Conservation (phyloP, 2,329 filamentous ascomycete species). For the Aspergillus sp. region DNA sequence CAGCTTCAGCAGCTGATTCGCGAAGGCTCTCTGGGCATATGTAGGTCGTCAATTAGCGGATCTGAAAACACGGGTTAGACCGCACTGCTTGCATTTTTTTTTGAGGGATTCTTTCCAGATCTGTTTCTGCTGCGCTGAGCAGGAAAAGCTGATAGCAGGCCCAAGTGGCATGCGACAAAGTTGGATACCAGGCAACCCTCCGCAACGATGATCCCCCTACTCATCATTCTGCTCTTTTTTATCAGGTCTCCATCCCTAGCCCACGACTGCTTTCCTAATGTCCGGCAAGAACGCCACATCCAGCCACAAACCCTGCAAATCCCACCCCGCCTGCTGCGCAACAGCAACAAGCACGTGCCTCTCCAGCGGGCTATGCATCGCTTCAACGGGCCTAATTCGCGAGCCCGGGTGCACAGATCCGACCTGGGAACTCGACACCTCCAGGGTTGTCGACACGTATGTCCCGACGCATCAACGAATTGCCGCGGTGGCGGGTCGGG, state of each 20-base stretch:
- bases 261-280: neutral
- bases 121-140: no score
- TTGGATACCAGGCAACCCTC: no score
- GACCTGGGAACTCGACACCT: neutral
- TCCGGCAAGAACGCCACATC: neutral
- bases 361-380: neutral
- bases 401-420: conserved; percentile 1
- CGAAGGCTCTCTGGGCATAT: no score
- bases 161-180: no score
- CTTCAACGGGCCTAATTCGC: neutral
- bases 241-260: neutral
- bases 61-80: no score
- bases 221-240: neutral
- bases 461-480: neutral
- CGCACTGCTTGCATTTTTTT: no score
- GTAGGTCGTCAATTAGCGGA: no score
- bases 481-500: neutral
- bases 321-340: neutral
- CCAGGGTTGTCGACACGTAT: neutral
- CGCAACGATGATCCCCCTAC: neutral
- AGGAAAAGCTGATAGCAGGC: no score
- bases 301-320: neutral
- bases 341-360: neutral
- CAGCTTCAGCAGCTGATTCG: conserved; percentile 1
- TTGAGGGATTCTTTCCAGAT: no score